phyloP scores from a whole-genome alignment of 2,329 filamentous ascomycete genomes.

The Trichoderma arundinaceum region DNA sequence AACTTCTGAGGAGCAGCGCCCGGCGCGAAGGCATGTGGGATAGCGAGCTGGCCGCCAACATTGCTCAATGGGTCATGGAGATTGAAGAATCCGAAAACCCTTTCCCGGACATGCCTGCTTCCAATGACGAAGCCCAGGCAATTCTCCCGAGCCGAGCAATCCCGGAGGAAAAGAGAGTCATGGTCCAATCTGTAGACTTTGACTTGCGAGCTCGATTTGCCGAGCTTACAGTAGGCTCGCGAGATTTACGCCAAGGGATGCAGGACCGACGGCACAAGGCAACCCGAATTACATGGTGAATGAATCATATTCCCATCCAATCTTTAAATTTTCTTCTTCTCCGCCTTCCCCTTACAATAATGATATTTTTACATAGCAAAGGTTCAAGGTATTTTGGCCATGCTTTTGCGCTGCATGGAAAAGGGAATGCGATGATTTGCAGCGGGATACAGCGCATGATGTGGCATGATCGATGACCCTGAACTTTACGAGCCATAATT shows the following conservation, averaged over 20 bases:
- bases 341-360: background rate
- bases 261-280: conserved; percentile 55
- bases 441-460: background rate
- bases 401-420: background rate
- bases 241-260: conserved; percentile 54
- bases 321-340: background rate
- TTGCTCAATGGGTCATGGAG: conserved; percentile 60
- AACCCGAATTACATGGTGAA: conserved; percentile 56
- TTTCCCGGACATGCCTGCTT: background rate
- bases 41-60: conserved; percentile 61
- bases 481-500: background rate
- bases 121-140: background rate
- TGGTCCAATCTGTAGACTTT: conserved; percentile 63
- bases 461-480: background rate
- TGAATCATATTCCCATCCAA: background rate
- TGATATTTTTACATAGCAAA: background rate
- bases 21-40: conserved; percentile 74
- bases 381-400: background rate
- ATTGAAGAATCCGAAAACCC: conserved; percentile 56
- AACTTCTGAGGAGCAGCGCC: conserved; percentile 63
- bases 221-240: conserved; percentile 58
- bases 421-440: too few species aligned
- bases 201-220: conserved; percentile 59
- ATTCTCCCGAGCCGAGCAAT: conserved; percentile 41
- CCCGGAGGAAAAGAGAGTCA: conserved; percentile 60